Evolutionary conservation across 495 filamentous ascomycete genomes (phyloP).

Genomic region (Usnea hakonensis): DNA sequence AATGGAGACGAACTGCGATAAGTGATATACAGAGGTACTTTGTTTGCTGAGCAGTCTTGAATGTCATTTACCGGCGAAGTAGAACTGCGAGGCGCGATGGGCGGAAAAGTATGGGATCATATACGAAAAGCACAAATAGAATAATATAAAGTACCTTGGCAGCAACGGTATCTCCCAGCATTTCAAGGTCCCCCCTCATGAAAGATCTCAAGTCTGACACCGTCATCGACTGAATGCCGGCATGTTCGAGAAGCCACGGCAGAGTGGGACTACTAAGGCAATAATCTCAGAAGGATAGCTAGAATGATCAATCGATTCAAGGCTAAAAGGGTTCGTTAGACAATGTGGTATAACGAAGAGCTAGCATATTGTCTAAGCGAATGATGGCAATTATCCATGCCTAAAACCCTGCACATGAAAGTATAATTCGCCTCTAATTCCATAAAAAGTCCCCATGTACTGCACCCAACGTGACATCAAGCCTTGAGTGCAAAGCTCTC

Average conservation of each 20-base stretch:
- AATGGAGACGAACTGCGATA: too few relatives aligned
- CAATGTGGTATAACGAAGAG: background rate
- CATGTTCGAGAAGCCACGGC: background rate
- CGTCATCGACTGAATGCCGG: background rate
- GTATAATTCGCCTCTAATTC: background rate
- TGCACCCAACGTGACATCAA: background rate
- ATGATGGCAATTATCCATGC: background rate
- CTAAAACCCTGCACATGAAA: background rate
- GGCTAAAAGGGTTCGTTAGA: background rate
- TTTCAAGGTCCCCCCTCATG: background rate
- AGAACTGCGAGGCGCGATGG: background rate
- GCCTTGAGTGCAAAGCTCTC: constrained; percentile 12
- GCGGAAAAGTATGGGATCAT: background rate
- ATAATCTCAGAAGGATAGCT: background rate
- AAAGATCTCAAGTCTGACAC: background rate
- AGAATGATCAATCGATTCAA: background rate
- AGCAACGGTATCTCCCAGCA: background rate
- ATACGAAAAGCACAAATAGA: background rate
- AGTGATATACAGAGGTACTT: too few relatives aligned
- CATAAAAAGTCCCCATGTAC: background rate
- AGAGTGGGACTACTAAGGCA: background rate
- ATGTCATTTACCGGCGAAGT: too few relatives aligned
- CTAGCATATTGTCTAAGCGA: background rate
- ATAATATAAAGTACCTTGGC: background rate
- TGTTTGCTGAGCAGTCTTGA: too few relatives aligned